These are phyloP conservation scores for Serendipita sp. DNA, from an alignment of 768 basidiomycete species.

Conservation along the genomic window DNA sequence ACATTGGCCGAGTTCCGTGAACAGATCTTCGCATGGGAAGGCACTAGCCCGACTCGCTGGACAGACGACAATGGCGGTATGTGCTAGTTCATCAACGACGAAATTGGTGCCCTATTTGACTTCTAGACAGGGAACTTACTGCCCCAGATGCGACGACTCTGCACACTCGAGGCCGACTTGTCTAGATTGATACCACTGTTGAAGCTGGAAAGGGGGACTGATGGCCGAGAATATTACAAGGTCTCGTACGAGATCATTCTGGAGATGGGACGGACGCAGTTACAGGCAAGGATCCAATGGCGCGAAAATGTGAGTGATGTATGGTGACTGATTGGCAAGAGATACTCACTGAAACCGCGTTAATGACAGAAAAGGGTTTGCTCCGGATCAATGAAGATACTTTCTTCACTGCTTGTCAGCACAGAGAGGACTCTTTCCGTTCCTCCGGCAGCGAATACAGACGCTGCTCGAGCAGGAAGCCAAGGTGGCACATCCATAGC, in stretches of 20 bases:
- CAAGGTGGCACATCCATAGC: no score
- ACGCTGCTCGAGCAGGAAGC: no score
- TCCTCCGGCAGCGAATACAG: no score
- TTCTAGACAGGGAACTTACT: background rate
- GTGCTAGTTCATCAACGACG: no score
- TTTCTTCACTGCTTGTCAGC: slow-evolving; percentile 60
- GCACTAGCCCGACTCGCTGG: background rate
- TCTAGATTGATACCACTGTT: background rate
- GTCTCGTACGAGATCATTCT: background rate
- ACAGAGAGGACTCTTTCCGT: slow-evolving; percentile 83
- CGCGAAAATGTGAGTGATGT: background rate
- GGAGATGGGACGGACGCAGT: background rate
- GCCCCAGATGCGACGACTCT: background rate
- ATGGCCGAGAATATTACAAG: background rate
- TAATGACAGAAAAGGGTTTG: no score
- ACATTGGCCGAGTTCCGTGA: background rate
- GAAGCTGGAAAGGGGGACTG: background rate
- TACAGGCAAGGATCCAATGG: slow-evolving; percentile 6
- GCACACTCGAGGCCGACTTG: background rate
- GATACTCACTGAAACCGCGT: no score
- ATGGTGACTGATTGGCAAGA: no score
- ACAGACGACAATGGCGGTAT: background rate
- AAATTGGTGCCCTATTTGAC: background rate
- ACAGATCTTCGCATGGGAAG: background rate
- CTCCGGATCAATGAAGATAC: no score